Conservation (phyloP, 2,329 filamentous ascomycete genomes). For the Botrytis cinerea region DNA sequence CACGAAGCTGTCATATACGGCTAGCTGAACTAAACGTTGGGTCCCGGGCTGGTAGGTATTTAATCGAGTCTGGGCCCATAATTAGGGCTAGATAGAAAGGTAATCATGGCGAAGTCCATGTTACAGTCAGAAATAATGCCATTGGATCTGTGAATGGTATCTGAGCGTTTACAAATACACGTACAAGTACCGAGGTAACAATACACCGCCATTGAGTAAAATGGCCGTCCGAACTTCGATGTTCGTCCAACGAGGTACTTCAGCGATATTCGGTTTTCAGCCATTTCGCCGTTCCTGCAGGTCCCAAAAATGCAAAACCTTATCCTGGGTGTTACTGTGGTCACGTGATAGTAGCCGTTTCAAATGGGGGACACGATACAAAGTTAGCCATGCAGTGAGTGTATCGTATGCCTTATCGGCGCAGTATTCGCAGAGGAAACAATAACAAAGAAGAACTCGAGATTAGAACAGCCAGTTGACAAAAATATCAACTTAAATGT, state of each 20-base stretch:
- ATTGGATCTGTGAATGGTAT: neutral
- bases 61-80: neutral
- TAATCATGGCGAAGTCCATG: neutral
- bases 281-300: neutral
- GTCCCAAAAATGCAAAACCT: constrained; percentile 1
- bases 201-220: neutral
- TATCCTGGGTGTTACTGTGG: neutral
- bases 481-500: too few relatives aligned
- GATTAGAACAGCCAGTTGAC: too few relatives aligned
- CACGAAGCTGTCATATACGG: neutral
- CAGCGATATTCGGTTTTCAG: neutral
- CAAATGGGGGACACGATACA: neutral
- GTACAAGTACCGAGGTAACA: neutral
- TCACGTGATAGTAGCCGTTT: neutral
- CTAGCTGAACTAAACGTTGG: neutral
- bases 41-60: neutral
- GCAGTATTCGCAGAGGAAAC: neutral
- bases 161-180: neutral
- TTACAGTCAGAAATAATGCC: neutral
- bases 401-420: neutral
- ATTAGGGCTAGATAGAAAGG: neutral
- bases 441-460: neutral
- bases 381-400: neutral
- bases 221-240: neutral
- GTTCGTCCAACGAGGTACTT: neutral